Evolutionary conservation across 495 filamentous ascomycete species (phyloP).

Genomic region (Chaetomium tenue): DNA sequence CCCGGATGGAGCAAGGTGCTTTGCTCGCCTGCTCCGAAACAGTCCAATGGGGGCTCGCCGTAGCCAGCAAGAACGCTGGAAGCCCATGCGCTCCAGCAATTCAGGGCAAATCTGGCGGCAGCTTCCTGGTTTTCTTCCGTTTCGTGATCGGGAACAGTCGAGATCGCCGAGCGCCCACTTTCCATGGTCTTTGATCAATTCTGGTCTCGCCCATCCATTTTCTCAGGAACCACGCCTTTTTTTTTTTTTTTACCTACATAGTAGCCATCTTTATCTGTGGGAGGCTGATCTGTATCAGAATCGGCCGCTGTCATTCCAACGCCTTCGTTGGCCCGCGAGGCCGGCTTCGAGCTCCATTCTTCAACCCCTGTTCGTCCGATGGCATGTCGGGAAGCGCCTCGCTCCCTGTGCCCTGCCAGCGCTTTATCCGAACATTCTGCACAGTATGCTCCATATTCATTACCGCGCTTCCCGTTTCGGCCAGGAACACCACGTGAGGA

Average conservation of each 20-base stretch:
- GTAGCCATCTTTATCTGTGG: constrained; percentile 7
- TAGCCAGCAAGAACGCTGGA: constrained; percentile 17
- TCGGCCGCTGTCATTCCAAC: constrained; percentile 10
- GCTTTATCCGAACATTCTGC: constrained; percentile 9
- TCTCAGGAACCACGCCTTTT: neutral
- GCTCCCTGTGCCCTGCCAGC: neutral
- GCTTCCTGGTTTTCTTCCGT: neutral
- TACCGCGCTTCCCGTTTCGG: neutral
- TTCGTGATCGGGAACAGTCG: no score
- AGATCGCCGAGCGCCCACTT: no score
- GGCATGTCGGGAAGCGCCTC: neutral
- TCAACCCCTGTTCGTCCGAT: constrained; percentile 5
- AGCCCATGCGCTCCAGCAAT: neutral
- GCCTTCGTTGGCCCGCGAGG: constrained; percentile 8
- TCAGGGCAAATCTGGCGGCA: constrained; percentile 14
- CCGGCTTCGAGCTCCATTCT: neutral
- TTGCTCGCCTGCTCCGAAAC: constrained; percentile 20
- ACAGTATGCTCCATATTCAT: neutral
- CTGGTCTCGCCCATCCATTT: neutral
- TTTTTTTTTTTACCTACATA: neutral
- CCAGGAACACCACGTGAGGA: neutral
- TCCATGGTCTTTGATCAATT: neutral
- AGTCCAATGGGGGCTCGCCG: constrained; percentile 27
- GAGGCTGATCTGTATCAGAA: constrained; percentile 7
- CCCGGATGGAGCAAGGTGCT: constrained; percentile 32